A percentile compares a stretch with the other conserved stretches of the same genome.
These are phyloP conservation scores for Candida sp. DNA, from an alignment of 1,139 yeast genomes.

Conservation along the genomic window DNA sequence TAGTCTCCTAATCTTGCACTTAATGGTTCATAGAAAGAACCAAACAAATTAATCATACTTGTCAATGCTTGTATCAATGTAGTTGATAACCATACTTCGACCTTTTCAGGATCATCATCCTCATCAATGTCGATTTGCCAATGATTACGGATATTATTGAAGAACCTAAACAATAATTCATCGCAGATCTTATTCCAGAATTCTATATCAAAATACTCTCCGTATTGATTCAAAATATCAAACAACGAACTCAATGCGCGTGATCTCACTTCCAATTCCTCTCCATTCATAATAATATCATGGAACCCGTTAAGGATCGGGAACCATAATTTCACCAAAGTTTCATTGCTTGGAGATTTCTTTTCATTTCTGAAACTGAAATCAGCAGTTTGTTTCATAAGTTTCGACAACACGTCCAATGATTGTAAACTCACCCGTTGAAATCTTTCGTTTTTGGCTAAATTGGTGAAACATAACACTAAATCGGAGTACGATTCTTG, in stretches of 20 bases:
- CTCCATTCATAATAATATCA: constrained; percentile 89
- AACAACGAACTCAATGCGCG: constrained; percentile 81
- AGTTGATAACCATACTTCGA: constrained; percentile 95
- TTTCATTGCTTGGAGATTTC: constrained; percentile 23
- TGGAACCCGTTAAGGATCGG: constrained; percentile 85
- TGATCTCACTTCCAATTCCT: constrained; percentile 91
- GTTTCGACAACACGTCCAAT: constrained; percentile 66
- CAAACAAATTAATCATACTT: constrained; percentile 79
- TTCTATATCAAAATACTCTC: constrained; percentile 64
- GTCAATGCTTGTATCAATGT: constrained; percentile 94
- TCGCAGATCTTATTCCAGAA: constrained; percentile 86
- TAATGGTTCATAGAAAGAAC: constrained; percentile 74
- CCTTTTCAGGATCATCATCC: constrained; percentile 49
- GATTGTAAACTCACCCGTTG: constrained; percentile 82
- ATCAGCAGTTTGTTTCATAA: constrained; percentile 59
- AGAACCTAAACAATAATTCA: constrained; percentile 84
- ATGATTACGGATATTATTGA: constrained; percentile 71
- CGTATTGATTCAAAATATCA: constrained; percentile 76
- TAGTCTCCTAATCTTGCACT: constrained; percentile 74
- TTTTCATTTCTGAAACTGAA: constrained; percentile 21
- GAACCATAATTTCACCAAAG: constrained; percentile 58
- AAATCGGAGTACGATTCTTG: constrained; percentile 77
- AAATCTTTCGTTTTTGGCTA: constrained; percentile 80
- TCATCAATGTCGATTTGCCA: constrained; percentile 68
- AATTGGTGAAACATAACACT: constrained; percentile 72